Evolutionary conservation across 768 basidiomycete species (phyloP).

Genomic region (Suillus discolor): DNA sequence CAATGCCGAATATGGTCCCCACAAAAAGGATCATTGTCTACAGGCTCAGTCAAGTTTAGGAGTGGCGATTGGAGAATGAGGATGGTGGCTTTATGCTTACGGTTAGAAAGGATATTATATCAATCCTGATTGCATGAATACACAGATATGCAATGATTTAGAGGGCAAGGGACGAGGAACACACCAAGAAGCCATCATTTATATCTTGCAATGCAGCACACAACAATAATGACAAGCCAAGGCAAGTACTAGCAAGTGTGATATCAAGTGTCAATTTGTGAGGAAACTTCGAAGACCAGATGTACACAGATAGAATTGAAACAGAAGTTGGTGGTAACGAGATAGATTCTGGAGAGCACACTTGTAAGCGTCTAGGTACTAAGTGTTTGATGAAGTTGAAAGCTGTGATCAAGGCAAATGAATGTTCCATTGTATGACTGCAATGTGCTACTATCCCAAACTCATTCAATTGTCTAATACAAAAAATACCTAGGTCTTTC

Average conservation of each 20-base stretch:
- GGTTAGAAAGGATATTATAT: slow-evolving; percentile 42
- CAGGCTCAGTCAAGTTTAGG: neutral
- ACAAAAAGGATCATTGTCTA: slow-evolving; percentile 53
- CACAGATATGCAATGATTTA: neutral
- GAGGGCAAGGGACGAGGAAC: neutral
- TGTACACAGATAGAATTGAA: neutral
- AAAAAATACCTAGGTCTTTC: no score
- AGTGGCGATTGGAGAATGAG: neutral
- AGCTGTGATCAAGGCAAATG: no score
- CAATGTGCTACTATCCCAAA: no score
- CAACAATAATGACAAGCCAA: neutral
- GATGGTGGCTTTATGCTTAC: slow-evolving; percentile 29
- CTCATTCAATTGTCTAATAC: no score
- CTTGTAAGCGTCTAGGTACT: neutral
- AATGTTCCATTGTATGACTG: no score
- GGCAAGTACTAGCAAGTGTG: neutral
- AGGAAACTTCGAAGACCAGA: neutral
- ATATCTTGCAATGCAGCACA: neutral
- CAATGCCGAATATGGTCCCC: slow-evolving; percentile 45
- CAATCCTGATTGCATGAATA: slow-evolving; percentile 34
- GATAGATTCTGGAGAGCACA: no score
- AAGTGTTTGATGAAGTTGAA: neutral
- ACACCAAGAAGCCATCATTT: slow-evolving; percentile 22
- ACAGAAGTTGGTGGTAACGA: neutral
- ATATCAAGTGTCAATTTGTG: neutral